Evolutionary conservation across 208 protist genomes (phyloP).

Genomic region (Lotmaria passim): DNA sequence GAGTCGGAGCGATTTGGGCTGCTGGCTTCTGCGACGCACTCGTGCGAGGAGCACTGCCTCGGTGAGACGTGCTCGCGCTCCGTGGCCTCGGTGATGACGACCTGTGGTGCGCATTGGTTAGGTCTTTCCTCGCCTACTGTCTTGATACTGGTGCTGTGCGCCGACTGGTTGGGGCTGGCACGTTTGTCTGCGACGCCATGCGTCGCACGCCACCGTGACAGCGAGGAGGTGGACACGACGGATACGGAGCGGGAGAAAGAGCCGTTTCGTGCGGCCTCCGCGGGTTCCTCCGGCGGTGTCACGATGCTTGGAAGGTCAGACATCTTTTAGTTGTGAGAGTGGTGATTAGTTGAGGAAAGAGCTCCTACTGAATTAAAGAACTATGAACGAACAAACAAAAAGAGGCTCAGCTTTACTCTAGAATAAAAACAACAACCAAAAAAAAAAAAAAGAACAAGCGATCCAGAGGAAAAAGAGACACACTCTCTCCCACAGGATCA

Average conservation of each 20-base stretch:
- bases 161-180: background rate
- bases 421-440: too few relatives aligned
- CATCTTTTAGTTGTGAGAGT: conserved; percentile 9
- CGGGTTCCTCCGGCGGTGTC: background rate
- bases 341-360: too few relatives aligned
- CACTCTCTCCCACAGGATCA: too few relatives aligned
- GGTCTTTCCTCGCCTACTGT: background rate
- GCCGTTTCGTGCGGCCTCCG: background rate
- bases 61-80: background rate
- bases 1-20: background rate
- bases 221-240: background rate
- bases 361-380: too few relatives aligned
- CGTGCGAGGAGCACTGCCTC: background rate
- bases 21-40: background rate
- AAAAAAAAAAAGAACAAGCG: too few relatives aligned
- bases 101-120: background rate
- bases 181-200: background rate
- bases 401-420: too few relatives aligned
- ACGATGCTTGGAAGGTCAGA: background rate
- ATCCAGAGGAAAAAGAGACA: too few relatives aligned
- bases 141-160: background rate
- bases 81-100: background rate
- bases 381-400: too few relatives aligned
- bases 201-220: background rate
- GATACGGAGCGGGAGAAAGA: conserved; percentile 3